These are phyloP conservation scores for Calycina marina DNA, from an alignment of 2,329 filamentous ascomycete genomes.

Conservation along the genomic window DNA sequence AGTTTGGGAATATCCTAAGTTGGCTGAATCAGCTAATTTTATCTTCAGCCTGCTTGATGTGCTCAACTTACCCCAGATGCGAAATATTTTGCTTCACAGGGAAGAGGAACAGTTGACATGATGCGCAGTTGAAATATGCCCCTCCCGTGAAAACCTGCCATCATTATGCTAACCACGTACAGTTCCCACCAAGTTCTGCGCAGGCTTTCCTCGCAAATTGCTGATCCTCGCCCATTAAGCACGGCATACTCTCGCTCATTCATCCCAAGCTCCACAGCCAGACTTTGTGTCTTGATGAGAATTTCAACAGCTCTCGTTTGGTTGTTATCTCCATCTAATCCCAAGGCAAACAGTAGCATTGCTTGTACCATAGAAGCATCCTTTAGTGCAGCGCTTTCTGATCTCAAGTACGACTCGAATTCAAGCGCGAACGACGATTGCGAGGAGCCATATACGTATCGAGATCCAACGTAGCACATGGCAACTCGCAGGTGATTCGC, in stretches of 20 bases:
- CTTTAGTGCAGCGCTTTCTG: constrained; percentile 6
- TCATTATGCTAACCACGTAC: constrained; percentile 53
- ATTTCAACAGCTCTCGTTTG: constrained; percentile 52
- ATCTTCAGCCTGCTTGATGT: too few species aligned
- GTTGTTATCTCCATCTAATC: constrained; percentile 61
- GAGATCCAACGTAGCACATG: constrained; percentile 10
- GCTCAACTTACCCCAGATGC: constrained; percentile 7
- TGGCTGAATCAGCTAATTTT: too few species aligned
- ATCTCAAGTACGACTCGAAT: constrained; percentile 5
- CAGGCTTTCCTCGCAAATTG: constrained; percentile 65
- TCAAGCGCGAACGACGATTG: constrained; percentile 6
- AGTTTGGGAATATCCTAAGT: constrained; percentile 43
- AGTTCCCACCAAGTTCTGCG: constrained; percentile 82
- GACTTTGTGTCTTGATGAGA: constrained; percentile 48
- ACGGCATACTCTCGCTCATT: constrained; percentile 54
- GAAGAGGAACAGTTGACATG: constrained; percentile 52
- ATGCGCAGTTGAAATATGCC: constrained; percentile 54
- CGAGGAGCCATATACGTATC: constrained; percentile 6
- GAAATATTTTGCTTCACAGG: constrained; percentile 52
- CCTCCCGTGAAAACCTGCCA: constrained; percentile 61
- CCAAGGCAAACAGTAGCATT: constrained; percentile 60
- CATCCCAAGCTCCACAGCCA: constrained; percentile 63
- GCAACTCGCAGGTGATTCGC: constrained; percentile 9
- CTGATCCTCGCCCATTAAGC: constrained; percentile 45
- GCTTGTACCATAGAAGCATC: constrained; percentile 54